phyloP scores from a whole-genome alignment of 352 stramenopile species.

The Globisporangium carolinianum region DNA sequence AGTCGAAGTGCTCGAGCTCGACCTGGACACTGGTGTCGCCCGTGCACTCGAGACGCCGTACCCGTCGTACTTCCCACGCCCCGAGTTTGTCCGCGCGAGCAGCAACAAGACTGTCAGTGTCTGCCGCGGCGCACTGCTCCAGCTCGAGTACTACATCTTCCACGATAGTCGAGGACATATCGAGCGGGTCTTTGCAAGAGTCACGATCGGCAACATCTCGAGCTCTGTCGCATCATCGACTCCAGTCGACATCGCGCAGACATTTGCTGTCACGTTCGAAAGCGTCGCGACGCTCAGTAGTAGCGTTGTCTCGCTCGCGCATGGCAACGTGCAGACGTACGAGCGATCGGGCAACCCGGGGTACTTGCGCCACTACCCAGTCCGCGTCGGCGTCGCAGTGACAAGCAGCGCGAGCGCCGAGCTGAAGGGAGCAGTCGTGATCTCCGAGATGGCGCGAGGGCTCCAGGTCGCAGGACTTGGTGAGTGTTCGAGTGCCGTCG shows the following conservation, averaged over 20 bases:
- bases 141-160: conserved; percentile 19
- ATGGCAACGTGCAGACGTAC: conserved; percentile 30
- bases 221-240: not conserved
- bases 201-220: conserved; percentile 21
- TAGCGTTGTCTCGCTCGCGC: conserved; percentile 16
- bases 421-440: not conserved
- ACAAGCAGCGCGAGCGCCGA: conserved; percentile 4
- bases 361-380: conserved; percentile 23
- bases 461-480: conserved; percentile 21
- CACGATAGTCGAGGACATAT: conserved; percentile 27
- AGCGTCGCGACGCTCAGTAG: conserved; percentile 13
- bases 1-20: conserved; percentile 14
- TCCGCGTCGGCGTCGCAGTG: conserved; percentile 24
- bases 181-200: conserved; percentile 11
- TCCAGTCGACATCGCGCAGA: conserved; percentile 15
- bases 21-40: conserved; percentile 1
- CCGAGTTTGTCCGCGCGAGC: conserved; percentile 6
- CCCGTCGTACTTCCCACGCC: conserved; percentile 18
- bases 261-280: conserved; percentile 26
- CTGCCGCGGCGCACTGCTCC: conserved; percentile 20
- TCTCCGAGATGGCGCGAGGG: conserved; percentile 26
- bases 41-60: conserved; percentile 7
- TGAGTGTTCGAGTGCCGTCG: conserved; percentile 15
- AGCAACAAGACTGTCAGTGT: conserved; percentile 2
- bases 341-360: conserved; percentile 32